Percentiles rank a stretch among this genome's conserved stretches.
Conservation (phyloP, 2,329 filamentous ascomycete genomes). For the Epichloe brachyelytri region DNA sequence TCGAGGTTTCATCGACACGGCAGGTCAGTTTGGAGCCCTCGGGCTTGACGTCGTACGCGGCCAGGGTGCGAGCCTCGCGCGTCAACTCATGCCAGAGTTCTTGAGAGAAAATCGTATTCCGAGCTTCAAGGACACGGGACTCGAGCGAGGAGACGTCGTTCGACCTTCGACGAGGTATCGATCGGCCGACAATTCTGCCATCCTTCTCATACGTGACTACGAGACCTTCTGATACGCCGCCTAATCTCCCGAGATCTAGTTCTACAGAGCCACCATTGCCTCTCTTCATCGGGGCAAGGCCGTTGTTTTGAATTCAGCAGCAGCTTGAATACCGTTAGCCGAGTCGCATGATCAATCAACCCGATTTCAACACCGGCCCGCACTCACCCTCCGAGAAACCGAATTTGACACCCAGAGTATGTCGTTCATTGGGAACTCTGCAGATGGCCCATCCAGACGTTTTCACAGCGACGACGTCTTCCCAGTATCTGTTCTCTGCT, state of each 20-base stretch:
- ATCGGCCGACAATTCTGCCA: slow-evolving; percentile 45
- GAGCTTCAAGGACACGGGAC: slow-evolving; percentile 57
- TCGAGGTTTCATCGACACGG: slow-evolving; percentile 35
- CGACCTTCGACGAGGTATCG: slow-evolving; percentile 36
- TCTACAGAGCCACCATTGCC: slow-evolving; percentile 61
- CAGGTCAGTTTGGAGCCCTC: slow-evolving; percentile 45
- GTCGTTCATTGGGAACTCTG: slow-evolving; percentile 57
- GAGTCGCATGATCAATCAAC: no score
- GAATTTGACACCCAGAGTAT: slow-evolving; percentile 73
- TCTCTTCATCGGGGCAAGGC: slow-evolving; percentile 69
- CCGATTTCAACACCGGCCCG: neutral
- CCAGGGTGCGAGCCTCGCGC: slow-evolving; percentile 62
- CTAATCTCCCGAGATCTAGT: slow-evolving; percentile 50
- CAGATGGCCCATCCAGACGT: slow-evolving; percentile 80
- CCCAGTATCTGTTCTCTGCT: slow-evolving; percentile 79
- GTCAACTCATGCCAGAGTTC: slow-evolving; percentile 87
- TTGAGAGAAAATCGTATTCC: slow-evolving; percentile 68
- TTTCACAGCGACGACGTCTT: slow-evolving; percentile 67
- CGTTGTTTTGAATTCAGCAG: slow-evolving; percentile 51
- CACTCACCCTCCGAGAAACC: slow-evolving; percentile 64
- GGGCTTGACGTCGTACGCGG: slow-evolving; percentile 56
- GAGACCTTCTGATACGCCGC: slow-evolving; percentile 44
- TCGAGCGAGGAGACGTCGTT: slow-evolving; percentile 44
- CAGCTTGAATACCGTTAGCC: slow-evolving; percentile 22
- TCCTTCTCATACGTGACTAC: slow-evolving; percentile 52